A percentile compares a stretch with the other conserved stretches of the same genome.
Conservation (phyloP, 2,329 filamentous ascomycete species). For the Aspergillus piperis region DNA sequence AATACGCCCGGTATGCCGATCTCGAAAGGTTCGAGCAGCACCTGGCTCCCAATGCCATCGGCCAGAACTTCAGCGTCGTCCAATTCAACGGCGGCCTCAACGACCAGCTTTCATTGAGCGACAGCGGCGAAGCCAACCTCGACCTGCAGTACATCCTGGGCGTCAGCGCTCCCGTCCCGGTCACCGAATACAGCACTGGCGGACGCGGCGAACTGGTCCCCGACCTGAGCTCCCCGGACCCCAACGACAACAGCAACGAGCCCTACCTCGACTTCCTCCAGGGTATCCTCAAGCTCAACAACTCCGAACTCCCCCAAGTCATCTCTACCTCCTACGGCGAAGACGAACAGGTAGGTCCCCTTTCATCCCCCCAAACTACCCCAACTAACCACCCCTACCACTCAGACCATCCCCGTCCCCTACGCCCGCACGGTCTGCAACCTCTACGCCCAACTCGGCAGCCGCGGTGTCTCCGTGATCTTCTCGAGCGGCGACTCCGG, state of each 20-base stretch:
- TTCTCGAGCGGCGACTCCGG: constrained; percentile 54
- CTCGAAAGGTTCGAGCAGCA: constrained; percentile 43
- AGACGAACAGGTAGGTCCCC: constrained; percentile 35
- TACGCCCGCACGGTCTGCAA: constrained; percentile 46
- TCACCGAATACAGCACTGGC: constrained; percentile 51
- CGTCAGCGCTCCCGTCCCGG: constrained; percentile 46
- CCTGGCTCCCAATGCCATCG: constrained; percentile 43
- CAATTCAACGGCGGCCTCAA: constrained; percentile 46
- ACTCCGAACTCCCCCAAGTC: constrained; percentile 37
- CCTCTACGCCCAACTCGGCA: constrained; percentile 52
- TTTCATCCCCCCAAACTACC: background rate
- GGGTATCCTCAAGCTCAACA: constrained; percentile 32
- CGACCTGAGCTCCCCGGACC: constrained; percentile 49
- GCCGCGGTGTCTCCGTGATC: constrained; percentile 52
- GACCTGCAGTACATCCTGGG: constrained; percentile 54
- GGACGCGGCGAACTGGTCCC: constrained; percentile 50
- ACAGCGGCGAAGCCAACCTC: constrained; percentile 53
- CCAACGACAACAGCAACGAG: constrained; percentile 49
- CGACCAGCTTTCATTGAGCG: constrained; percentile 36
- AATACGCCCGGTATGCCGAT: constrained; percentile 53
- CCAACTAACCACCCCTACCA: background rate
- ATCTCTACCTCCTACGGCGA: constrained; percentile 46
- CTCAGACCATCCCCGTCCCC: constrained; percentile 34
- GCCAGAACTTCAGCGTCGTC: constrained; percentile 48
- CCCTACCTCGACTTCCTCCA: constrained; percentile 44